A percentile compares a stretch with the other conserved stretches of the same genome.
Evolutionary conservation across 352 stramenopile genomes (phyloP).

Genomic region (Saprolegnia parasitica): DNA sequence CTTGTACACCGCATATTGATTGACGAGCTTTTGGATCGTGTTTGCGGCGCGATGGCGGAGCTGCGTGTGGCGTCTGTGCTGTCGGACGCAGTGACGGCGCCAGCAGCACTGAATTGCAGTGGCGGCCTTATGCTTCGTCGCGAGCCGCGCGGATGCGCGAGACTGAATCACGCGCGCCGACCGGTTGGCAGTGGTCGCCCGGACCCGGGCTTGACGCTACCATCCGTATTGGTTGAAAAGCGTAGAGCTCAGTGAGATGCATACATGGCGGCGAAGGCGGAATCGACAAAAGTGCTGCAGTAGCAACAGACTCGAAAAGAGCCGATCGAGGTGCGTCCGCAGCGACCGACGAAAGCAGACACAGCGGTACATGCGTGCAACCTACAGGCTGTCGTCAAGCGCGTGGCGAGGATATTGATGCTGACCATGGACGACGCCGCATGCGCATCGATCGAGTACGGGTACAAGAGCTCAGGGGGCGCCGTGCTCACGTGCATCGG

Average conservation of each 20-base stretch:
- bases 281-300: neutral
- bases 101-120: conserved; percentile 10
- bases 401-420: neutral
- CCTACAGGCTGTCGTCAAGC: neutral
- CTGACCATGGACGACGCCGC: conserved; percentile 1
- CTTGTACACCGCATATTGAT: neutral
- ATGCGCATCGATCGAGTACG: conserved; percentile 44
- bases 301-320: neutral
- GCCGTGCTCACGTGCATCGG: neutral
- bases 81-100: neutral
- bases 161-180: conserved; percentile 1
- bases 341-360: neutral
- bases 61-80: neutral
- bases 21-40: neutral
- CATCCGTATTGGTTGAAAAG: neutral
- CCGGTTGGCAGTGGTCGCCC: neutral
- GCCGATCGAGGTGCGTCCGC: neutral
- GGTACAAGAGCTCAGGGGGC: conserved; percentile 30
- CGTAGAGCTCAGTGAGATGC: neutral
- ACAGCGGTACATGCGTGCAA: neutral
- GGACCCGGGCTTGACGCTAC: conserved; percentile 9
- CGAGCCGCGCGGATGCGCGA: neutral
- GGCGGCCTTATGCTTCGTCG: conserved; percentile 1
- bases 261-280: conserved; percentile 7
- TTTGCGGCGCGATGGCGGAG: neutral